Evolutionary conservation across 768 basidiomycete genomes (phyloP).

Genomic region (Termitomyces sp.): DNA sequence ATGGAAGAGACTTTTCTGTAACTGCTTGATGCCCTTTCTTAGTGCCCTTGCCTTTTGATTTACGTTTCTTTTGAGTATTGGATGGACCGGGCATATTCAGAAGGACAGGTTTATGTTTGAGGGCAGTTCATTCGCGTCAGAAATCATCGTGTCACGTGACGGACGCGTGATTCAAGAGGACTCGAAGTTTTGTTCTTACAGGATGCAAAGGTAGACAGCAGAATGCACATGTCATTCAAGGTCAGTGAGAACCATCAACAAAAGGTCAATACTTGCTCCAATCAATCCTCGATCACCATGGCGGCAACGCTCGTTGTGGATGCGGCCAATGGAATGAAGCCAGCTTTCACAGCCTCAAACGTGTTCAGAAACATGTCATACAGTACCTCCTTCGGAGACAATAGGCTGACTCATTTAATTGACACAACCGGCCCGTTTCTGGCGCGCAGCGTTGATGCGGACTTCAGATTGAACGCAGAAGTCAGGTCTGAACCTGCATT

Average conservation of each 20-base stretch:
- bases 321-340: too few species aligned
- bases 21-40: constrained; percentile 24
- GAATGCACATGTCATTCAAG: background rate
- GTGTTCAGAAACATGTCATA: background rate
- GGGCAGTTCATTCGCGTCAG: constrained; percentile 2
- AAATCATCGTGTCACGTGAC: constrained; percentile 4
- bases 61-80: constrained; percentile 46
- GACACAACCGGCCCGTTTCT: background rate
- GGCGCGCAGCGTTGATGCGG: background rate
- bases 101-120: background rate
- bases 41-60: constrained; percentile 30
- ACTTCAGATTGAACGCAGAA: background rate
- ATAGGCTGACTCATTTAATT: background rate
- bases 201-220: background rate
- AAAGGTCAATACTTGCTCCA: background rate
- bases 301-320: too few species aligned
- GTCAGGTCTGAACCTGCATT: background rate
- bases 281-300: background rate
- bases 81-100: constrained; percentile 58
- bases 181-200: background rate
- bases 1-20: constrained; percentile 5
- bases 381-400: background rate
- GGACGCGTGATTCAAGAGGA: background rate
- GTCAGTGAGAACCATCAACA: background rate
- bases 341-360: too few species aligned